phyloP scores from a whole-genome alignment of 1,284 basidiomycete genomes.

The Irpex sp. region DNA sequence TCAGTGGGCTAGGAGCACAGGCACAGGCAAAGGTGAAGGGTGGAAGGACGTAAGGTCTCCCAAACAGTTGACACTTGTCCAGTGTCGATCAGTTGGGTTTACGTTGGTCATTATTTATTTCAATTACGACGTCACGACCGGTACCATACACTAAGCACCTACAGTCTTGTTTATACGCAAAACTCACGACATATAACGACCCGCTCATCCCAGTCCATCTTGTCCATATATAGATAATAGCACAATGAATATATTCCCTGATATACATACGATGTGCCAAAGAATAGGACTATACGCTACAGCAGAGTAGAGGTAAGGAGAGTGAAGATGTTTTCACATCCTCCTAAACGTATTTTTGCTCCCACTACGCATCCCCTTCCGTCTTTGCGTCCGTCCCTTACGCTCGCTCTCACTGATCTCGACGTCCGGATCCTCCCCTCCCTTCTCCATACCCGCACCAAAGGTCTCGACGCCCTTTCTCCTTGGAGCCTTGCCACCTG shows the following conservation, averaged over 20 bases:
- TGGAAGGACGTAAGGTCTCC: neutral
- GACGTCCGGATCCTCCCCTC: conserved; percentile 44
- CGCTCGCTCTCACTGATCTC: conserved; percentile 55
- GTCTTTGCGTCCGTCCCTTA: conserved; percentile 66
- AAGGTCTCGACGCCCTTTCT: conserved; percentile 74
- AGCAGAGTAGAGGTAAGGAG: too few species aligned
- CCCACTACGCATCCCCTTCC: conserved; percentile 77
- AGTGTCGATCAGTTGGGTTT: neutral
- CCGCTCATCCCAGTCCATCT: neutral
- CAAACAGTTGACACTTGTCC: neutral
- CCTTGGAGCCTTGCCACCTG: conserved; percentile 25
- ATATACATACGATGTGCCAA: too few species aligned
- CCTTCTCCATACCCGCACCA: conserved; percentile 84
- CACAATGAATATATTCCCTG: too few species aligned
- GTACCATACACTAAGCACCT: neutral
- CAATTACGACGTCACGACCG: neutral
- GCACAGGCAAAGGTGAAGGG: conserved; percentile 1
- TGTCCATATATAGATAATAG: neutral
- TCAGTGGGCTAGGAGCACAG: neutral
- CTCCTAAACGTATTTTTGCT: conserved; percentile 80
- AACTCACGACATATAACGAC: neutral
- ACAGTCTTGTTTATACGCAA: neutral
- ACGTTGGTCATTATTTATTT: neutral
- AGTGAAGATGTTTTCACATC: conserved; percentile 18
- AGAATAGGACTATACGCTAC: too few species aligned